Conservation (phyloP, 768 basidiomycete genomes). For the Psilocybe subaeruginosa region DNA sequence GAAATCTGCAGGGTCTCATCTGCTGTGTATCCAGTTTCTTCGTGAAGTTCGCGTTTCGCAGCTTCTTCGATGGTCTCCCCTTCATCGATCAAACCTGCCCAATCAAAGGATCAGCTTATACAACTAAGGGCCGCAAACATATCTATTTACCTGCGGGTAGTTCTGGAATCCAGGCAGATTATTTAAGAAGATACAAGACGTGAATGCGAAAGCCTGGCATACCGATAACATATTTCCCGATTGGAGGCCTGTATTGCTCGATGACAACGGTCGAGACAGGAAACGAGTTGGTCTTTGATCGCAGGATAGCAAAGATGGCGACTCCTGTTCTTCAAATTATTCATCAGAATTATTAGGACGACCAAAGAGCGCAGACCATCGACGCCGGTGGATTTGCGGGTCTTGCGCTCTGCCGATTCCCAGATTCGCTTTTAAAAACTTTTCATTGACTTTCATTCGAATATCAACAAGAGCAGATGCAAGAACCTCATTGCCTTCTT, state of each 20-base stretch:
- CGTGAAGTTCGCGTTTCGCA: conserved; percentile 86
- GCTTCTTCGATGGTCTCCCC: conserved; percentile 80
- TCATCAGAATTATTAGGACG: background rate
- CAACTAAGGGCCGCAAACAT: background rate
- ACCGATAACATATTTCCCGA: conserved; percentile 79
- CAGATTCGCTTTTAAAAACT: conserved; percentile 63
- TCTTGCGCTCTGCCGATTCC: conserved; percentile 88
- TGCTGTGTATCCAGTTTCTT: conserved; percentile 90
- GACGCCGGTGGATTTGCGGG: conserved; percentile 72
- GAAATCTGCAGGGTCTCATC: conserved; percentile 63
- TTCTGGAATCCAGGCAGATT: conserved; percentile 25
- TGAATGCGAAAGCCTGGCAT: conserved; percentile 3
- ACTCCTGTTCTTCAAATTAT: conserved; percentile 57
- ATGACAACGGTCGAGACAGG: conserved; percentile 81
- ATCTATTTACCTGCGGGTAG: conserved; percentile 36
- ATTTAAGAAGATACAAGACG: background rate
- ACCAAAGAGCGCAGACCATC: conserved; percentile 59
- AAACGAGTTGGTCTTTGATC: conserved; percentile 73
- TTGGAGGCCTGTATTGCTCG: conserved; percentile 91
- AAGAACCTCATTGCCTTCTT: conserved; percentile 70
- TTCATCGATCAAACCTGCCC: conserved; percentile 78
- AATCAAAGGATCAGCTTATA: background rate
- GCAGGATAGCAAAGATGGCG: conserved; percentile 79
- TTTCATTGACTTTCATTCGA: background rate
- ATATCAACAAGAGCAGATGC: background rate